These are phyloP conservation scores for Leucocoprinus sp. DNA, from an alignment of 768 basidiomycete species.

Conservation along the genomic window DNA sequence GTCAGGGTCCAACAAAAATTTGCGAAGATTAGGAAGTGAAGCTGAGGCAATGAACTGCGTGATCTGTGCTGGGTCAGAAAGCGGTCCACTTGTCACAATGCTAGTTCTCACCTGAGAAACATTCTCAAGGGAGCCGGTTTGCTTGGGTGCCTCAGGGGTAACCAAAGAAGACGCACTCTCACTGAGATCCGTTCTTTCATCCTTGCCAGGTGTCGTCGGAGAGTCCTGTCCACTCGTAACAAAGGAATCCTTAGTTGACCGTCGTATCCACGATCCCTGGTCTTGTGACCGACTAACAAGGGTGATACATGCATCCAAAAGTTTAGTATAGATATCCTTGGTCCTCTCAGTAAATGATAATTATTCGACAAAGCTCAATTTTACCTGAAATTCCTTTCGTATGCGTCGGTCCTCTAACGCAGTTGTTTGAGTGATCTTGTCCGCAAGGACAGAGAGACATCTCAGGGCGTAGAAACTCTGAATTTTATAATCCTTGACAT, in stretches of 20 bases:
- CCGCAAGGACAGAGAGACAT: slow-evolving; percentile 75
- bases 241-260: slow-evolving; percentile 54
- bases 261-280: slow-evolving; percentile 72
- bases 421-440: slow-evolving; percentile 81
- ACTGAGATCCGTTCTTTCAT: slow-evolving; percentile 51
- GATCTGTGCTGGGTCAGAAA: slow-evolving; percentile 39
- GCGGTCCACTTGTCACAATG: background rate
- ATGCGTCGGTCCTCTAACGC: slow-evolving; percentile 86
- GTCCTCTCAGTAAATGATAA: background rate
- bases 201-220: slow-evolving; percentile 37
- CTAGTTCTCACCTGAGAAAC: slow-evolving; percentile 34
- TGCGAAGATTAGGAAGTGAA: slow-evolving; percentile 68
- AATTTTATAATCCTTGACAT: slow-evolving; percentile 57
- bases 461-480: slow-evolving; percentile 67
- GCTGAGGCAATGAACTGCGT: slow-evolving; percentile 58
- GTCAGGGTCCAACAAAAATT: slow-evolving; percentile 78
- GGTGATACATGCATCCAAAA: slow-evolving; percentile 71
- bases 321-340: slow-evolving; percentile 77
- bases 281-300: slow-evolving; percentile 70
- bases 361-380: background rate
- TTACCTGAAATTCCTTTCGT: slow-evolving; percentile 82
- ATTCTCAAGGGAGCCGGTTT: slow-evolving; percentile 31
- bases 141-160: slow-evolving; percentile 22
- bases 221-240: slow-evolving; percentile 65
- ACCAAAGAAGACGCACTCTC: slow-evolving; percentile 33